phyloP scores from a whole-genome alignment of 345 rosid genomes.

The Dipteronia dyeriana region DNA sequence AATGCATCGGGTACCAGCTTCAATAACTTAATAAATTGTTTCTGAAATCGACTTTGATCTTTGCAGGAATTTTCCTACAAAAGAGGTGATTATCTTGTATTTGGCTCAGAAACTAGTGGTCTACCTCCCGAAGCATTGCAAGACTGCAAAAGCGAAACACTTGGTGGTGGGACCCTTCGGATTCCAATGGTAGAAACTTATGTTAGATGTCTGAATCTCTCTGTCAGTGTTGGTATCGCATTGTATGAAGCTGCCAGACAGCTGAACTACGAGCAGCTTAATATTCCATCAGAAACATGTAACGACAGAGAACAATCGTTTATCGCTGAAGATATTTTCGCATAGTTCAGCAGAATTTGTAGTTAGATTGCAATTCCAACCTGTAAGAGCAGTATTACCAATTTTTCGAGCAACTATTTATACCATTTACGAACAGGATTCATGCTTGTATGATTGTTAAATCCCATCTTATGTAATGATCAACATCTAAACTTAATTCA shows the following conservation, averaged over 20 bases:
- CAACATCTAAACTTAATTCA: neutral
- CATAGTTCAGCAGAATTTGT: slow-evolving; percentile 29
- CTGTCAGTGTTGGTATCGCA: slow-evolving; percentile 91
- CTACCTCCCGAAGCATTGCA: slow-evolving; percentile 75
- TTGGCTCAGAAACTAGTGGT: slow-evolving; percentile 89
- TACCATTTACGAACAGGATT: neutral
- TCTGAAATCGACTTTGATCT: slow-evolving; percentile 1
- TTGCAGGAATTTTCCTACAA: slow-evolving; percentile 77
- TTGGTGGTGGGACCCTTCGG: slow-evolving; percentile 76
- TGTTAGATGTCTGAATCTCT: slow-evolving; percentile 88
- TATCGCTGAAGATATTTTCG: slow-evolving; percentile 68
- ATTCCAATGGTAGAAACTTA: slow-evolving; percentile 94
- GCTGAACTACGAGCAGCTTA: slow-evolving; percentile 73
- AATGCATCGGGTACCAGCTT: neutral
- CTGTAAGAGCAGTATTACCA: neutral
- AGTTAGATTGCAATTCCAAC: neutral
- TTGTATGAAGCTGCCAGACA: slow-evolving; percentile 91
- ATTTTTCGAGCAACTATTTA: neutral
- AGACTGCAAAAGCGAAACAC: slow-evolving; percentile 60
- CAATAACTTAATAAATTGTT: neutral
- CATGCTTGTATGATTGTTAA: neutral
- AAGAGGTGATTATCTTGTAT: slow-evolving; percentile 83
- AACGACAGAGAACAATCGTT: slow-evolving; percentile 35
- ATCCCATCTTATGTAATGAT: neutral
- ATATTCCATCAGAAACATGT: slow-evolving; percentile 35